Conservation (phyloP, 176 grass and related monocot species). For the Juncus effusus region DNA sequence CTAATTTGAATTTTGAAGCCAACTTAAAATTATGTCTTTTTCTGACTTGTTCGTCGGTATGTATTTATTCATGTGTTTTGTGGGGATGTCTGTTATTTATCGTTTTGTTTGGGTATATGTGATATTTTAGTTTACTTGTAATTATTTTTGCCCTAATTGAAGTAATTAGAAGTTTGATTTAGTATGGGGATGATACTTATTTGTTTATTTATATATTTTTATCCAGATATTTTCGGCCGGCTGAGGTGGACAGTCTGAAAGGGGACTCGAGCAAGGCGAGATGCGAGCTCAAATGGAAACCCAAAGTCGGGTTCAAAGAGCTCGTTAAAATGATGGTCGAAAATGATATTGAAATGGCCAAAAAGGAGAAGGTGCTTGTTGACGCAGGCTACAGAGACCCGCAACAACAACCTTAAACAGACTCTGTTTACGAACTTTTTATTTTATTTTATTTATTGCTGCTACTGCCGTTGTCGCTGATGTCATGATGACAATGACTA, state of each 20-base stretch:
- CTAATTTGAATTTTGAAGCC: too few relatives aligned
- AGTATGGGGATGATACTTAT: too few relatives aligned
- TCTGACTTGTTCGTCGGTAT: too few relatives aligned
- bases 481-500: constrained; percentile 19
- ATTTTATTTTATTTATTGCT: neutral
- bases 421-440: neutral
- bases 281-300: constrained; percentile 73
- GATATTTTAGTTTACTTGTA: too few relatives aligned
- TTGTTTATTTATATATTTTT: neutral
- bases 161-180: too few relatives aligned
- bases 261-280: constrained; percentile 77
- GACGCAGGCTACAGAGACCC: constrained; percentile 80
- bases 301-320: constrained; percentile 79
- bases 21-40: too few relatives aligned
- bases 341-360: constrained; percentile 75
- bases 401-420: constrained; percentile 87
- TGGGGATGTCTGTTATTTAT: too few relatives aligned
- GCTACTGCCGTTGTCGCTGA: neutral
- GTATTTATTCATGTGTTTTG: too few relatives aligned
- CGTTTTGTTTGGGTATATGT: too few relatives aligned
- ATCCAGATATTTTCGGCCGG: constrained; percentile 56
- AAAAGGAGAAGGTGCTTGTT: constrained; percentile 85
- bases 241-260: constrained; percentile 85
- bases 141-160: too few relatives aligned
- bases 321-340: constrained; percentile 96